Percentiles rank a stretch among this genome's conserved stretches.
Evolutionary conservation across 352 stramenopile species (phyloP).

Genomic region (Globisporangium nodosum): DNA sequence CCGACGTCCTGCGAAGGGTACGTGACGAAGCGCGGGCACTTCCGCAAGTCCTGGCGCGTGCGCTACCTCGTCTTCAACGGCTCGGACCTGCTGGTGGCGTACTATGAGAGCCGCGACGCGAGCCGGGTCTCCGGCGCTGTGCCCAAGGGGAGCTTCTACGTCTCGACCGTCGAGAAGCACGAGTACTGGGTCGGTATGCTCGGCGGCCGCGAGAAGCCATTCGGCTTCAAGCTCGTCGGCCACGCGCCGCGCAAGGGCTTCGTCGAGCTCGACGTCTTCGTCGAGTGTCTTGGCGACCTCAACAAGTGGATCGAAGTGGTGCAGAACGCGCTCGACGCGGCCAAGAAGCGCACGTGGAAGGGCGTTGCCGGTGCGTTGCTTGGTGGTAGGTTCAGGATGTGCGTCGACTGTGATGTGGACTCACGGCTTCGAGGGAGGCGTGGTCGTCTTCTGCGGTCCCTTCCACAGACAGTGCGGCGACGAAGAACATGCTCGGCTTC

Average conservation of each 20-base stretch:
- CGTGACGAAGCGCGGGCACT: constrained; percentile 81
- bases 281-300: constrained; percentile 51
- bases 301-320: constrained; percentile 81
- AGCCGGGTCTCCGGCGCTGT: constrained; percentile 22
- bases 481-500: constrained; percentile 60
- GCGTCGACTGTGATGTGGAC: not conserved
- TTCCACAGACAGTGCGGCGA: constrained; percentile 20
- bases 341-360: constrained; percentile 39
- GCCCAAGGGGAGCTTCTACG: constrained; percentile 67
- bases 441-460: not conserved
- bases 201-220: constrained; percentile 63
- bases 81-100: constrained; percentile 56
- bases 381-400: not conserved
- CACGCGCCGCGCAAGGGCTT: constrained; percentile 72
- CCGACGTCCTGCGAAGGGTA: constrained; percentile 82
- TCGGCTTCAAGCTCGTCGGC: constrained; percentile 82
- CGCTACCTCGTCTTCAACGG: constrained; percentile 76
- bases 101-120: constrained; percentile 71
- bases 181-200: constrained; percentile 71
- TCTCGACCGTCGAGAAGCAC: constrained; percentile 73
- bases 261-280: constrained; percentile 77
- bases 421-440: too few relatives aligned
- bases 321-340: constrained; percentile 56
- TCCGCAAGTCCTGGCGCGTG: constrained; percentile 80
- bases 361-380: constrained; percentile 2